Conservation (phyloP, 306 rosid genomes). For the Oxytropis ochrocephala region DNA sequence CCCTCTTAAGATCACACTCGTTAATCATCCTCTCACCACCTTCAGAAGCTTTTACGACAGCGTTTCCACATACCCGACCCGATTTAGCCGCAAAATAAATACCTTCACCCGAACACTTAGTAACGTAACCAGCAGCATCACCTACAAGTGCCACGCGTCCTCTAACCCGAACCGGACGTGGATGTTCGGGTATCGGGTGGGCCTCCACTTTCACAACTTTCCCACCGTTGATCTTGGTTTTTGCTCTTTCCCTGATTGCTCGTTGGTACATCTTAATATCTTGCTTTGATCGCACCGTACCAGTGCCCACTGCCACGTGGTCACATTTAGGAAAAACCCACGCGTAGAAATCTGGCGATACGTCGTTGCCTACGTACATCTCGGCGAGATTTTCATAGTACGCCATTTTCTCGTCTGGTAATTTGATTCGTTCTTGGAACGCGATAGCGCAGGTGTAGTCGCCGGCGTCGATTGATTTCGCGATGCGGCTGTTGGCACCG, state of each 20-base stretch:
- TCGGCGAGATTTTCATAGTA: constrained; percentile 73
- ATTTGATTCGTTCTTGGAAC: constrained; percentile 75
- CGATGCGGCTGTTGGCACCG: constrained; percentile 84
- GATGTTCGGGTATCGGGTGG: constrained; percentile 91
- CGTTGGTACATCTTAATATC: constrained; percentile 60
- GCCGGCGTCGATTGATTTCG: constrained; percentile 71
- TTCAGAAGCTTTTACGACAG: constrained; percentile 59
- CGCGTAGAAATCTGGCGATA: constrained; percentile 89
- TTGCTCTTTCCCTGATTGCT: constrained; percentile 57
- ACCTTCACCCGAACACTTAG: constrained; percentile 85
- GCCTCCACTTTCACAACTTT: constrained; percentile 78
- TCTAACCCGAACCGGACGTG: constrained; percentile 50
- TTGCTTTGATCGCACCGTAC: constrained; percentile 58
- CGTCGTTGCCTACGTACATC: constrained; percentile 77
- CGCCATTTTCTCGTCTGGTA: constrained; percentile 73
- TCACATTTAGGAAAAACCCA: constrained; percentile 95
- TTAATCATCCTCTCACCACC: constrained; percentile 56
- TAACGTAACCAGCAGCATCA: constrained; percentile 86
- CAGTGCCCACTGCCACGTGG: constrained; percentile 98
- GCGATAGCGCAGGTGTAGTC: constrained; percentile 70
- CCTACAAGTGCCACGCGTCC: constrained; percentile 89
- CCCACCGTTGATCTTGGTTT: constrained; percentile 57
- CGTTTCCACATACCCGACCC: constrained; percentile 77
- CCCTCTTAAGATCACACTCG: constrained; percentile 69
- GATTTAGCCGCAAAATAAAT: constrained; percentile 81